These are phyloP conservation scores for Globisporangium okanoganense DNA, from an alignment of 352 stramenopile species.

Conservation along the genomic window DNA sequence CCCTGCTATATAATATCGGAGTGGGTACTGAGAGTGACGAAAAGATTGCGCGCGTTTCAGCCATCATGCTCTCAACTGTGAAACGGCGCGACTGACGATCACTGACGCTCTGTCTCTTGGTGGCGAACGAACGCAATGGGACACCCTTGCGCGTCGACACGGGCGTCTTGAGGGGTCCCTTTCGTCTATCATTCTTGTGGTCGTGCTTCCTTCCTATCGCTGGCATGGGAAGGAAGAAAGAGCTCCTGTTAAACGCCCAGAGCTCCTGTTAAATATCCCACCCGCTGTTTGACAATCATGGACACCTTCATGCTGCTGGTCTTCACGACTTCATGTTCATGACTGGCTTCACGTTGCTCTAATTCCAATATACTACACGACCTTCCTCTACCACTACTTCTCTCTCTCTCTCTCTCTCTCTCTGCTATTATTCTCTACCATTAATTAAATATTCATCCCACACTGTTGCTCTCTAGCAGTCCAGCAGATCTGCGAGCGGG, in stretches of 20 bases:
- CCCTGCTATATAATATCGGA: no score
- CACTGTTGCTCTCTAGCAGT: background rate
- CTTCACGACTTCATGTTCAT: background rate
- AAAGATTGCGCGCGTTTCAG: no score
- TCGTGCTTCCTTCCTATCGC: no score
- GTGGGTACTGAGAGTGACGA: no score
- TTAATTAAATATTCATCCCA: background rate
- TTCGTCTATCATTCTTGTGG: no score
- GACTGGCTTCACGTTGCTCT: background rate
- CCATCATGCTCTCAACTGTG: no score
- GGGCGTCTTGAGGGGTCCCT: background rate
- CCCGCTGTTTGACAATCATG: background rate
- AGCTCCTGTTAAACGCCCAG: background rate
- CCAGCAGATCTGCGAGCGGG: constrained; percentile 64
- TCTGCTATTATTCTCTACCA: background rate
- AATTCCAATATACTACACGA: constrained; percentile 3
- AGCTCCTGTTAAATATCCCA: background rate
- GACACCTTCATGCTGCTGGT: background rate
- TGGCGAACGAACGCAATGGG: constrained; percentile 1
- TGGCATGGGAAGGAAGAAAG: no score
- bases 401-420: background rate
- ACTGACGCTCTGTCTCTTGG: background rate
- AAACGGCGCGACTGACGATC: no score
- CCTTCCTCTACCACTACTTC: background rate
- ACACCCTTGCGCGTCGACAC: background rate